phyloP scores from a whole-genome alignment of 139 green algal species.

The Chlorella vulgaris region DNA sequence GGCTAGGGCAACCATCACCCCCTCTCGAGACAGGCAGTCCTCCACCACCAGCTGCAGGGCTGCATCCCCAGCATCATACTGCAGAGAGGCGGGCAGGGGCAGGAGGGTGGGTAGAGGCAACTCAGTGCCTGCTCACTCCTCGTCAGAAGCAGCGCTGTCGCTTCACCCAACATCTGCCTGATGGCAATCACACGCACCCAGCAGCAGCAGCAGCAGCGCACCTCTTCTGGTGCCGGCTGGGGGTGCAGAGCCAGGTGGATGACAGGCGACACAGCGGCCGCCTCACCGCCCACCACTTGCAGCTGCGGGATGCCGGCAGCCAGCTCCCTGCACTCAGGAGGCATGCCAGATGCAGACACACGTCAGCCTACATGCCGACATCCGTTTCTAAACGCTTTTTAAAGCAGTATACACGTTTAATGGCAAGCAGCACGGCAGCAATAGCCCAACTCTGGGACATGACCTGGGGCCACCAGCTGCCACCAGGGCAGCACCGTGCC shows the following conservation, averaged over 20 bases:
- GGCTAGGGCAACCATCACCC: slow-evolving; percentile 60
- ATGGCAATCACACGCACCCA: no score
- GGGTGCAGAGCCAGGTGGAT: slow-evolving; percentile 66
- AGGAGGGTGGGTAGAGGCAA: background rate
- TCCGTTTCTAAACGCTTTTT: no score
- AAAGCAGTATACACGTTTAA: no score
- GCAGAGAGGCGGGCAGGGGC: background rate
- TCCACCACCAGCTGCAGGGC: slow-evolving; percentile 45
- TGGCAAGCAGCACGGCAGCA: no score
- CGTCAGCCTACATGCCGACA: no score
- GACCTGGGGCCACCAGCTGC: no score
- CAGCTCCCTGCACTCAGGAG: slow-evolving; percentile 7
- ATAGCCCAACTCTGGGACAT: no score
- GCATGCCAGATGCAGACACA: background rate
- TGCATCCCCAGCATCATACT: slow-evolving; percentile 20
- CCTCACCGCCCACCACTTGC: slow-evolving; percentile 44
- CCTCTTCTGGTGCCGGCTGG: background rate
- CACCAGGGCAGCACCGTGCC: no score
- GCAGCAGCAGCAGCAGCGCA: no score
- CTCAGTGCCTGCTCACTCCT: no score
- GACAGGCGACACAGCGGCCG: slow-evolving; percentile 52
- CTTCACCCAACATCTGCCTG: no score
- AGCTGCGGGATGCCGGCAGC: slow-evolving; percentile 55
- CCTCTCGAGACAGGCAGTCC: slow-evolving; percentile 38
- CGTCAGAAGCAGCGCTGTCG: no score